Evolutionary conservation across 768 basidiomycete species (phyloP).

Genomic region (Gloeophyllum trabeum): DNA sequence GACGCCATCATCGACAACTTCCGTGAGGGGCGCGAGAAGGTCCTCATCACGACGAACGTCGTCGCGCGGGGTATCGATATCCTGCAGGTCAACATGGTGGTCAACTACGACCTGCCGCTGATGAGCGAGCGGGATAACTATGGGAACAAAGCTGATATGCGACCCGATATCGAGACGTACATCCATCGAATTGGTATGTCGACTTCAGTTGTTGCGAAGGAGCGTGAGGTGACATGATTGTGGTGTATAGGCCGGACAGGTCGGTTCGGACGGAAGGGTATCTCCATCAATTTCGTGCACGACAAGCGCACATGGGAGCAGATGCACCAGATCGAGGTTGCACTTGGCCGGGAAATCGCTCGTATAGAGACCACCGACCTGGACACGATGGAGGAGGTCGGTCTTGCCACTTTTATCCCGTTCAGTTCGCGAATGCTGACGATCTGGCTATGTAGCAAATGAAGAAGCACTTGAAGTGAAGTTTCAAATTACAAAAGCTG

Average conservation of each 20-base stretch:
- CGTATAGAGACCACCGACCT: conserved; percentile 84
- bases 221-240: background rate
- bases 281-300: conserved; percentile 96
- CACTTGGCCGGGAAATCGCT: conserved; percentile 66
- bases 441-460: conserved; percentile 39
- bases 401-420: conserved; percentile 12
- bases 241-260: conserved; percentile 75
- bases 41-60: conserved; percentile 97
- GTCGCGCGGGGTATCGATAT: conserved; percentile 98
- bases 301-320: conserved; percentile 79
- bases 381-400: conserved; percentile 89
- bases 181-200: conserved; percentile 85
- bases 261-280: conserved; percentile 93
- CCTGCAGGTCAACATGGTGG: conserved; percentile 99
- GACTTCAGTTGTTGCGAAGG: background rate
- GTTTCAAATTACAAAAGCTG: background rate
- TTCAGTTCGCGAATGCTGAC: background rate
- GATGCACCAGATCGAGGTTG: conserved; percentile 83
- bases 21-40: conserved; percentile 93
- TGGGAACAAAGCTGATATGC: conserved; percentile 32
- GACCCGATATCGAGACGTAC: conserved; percentile 92
- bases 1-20: conserved; percentile 91
- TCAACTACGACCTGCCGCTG: conserved; percentile 93
- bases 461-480: conserved; percentile 70
- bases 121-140: conserved; percentile 57